These are phyloP conservation scores for Xylaria sp. DNA, from an alignment of 2,329 filamentous ascomycete species.

Conservation along the genomic window DNA sequence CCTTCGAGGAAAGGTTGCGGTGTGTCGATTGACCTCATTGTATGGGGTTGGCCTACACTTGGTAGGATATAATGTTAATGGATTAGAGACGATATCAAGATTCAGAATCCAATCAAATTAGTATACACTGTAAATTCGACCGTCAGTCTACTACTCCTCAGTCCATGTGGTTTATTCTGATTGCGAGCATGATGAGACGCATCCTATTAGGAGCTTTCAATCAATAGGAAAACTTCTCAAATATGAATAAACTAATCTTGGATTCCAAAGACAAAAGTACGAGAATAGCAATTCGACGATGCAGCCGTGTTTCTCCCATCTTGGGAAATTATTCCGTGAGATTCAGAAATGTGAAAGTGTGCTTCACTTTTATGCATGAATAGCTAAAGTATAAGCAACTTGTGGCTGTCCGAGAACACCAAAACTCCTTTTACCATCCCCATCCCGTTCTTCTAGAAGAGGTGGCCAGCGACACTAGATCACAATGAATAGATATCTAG, in stretches of 20 bases:
- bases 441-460: not conserved
- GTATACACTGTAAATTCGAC: slow-evolving; percentile 4
- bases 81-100: slow-evolving; percentile 36
- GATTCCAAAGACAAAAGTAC: too few species aligned
- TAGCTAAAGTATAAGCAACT: not conserved
- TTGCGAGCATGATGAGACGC: not conserved
- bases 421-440: not conserved
- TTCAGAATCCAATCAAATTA: slow-evolving; percentile 28
- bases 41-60: slow-evolving; percentile 27
- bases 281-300: not conserved
- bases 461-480: not conserved
- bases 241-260: too few species aligned
- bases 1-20: slow-evolving; percentile 22
- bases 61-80: slow-evolving; percentile 42
- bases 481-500: not conserved
- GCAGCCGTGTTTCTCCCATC: not conserved
- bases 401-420: not conserved
- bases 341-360: not conserved
- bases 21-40: slow-evolving; percentile 21
- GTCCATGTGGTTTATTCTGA: not conserved
- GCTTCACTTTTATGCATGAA: not conserved
- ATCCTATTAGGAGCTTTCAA: not conserved
- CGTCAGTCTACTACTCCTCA: not conserved
- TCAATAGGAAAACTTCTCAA: not conserved
- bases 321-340: not conserved